Evolutionary conservation across 305 asterid species (phyloP), one percentile per base, ranked within the genome.

Genomic region (Fraxinus paxiana): DNA sequence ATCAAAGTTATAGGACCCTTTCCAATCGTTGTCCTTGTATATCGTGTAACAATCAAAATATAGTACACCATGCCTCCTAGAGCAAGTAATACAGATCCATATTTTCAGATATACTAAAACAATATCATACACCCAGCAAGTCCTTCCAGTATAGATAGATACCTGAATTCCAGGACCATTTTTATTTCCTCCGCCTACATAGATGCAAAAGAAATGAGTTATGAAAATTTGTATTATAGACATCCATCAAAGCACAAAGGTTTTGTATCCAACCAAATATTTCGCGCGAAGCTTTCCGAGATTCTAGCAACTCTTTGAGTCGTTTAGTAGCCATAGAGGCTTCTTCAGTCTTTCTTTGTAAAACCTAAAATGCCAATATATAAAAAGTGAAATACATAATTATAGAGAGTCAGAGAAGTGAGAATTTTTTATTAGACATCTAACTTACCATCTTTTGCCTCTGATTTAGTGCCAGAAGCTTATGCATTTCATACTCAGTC

Each of bases 401-500:
- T 24, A 74, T 56, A 54, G 56, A 24, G 35, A 31, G n/a, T 77
- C 67, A 48, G 31, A 82, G 33, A 76, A 81, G 9, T 28, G 37
- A 17, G 9, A 61, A 33, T 73, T 30, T n/a, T 15, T 31, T 76
- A 61, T 24, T 24, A 48, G 78, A 59, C 17, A 35, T 15, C 28
- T 46, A 38, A 13, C 30, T 84, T 87, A 94, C 99, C 98, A 91
- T 90, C 86, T 96, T 96, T 89, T 96, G 99, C 90, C 99, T 90
- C 86, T 94, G 99, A 89, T 96, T 96, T 77, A 96, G 92, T 37
- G 99, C 97, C 86, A 92, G 76, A 77, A 96, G 90, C 88, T 96
- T 96, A 80, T 94, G 99, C 99, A 96, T 89, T 93, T 96, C 99
- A 88, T 96, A 96, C 82, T 96, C 99, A 73, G 94, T 96, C 86